Evolutionary conservation across 495 filamentous ascomycete species (phyloP), one percentile per base, ranked within the genome.

Genomic region (Annulohypoxylon moriforme): DNA sequence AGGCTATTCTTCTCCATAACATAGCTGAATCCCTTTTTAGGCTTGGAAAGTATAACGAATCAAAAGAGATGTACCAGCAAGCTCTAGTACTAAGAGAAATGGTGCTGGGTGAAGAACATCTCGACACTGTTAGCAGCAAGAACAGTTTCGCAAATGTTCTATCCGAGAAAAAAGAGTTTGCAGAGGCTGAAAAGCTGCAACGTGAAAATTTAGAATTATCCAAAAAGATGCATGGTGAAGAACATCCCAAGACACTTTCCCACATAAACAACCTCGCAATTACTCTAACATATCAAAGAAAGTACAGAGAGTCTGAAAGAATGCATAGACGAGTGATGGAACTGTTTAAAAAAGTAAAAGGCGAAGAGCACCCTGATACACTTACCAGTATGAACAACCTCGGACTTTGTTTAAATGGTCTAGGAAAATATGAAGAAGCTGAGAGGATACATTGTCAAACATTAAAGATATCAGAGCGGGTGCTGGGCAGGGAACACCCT

Each of bases 51-150:
- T 75, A 75, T 49, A 38, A 53, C 3, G 53, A 77, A 20, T 2
- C 71, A 31, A 71, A 75, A 61, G 8, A 57, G 52, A 55, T 75
- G 33, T 47, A 68, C 31, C 55, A 63, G n/a, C 58, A 69, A 38
- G 20, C 14, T 24, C 38, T 76, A 2, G 40, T 61, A 16, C 59
- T 68, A 36, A 55, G 18, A 16, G 10, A 50, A 22, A 6, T 34
- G 14, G 27, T 50, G 31, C 46, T 69, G 18, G 64, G 61, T 8
- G 20, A 27, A 44, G 47, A 71, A 13, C 44, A 72, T 64, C 67
- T 42, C 14, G 0, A 56, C 4, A 74, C 58, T 42, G 52, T 74
- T 55, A 7, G 0, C 2, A 33, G 0, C 1, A 67, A 44, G 24
- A 11, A 11, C 31, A 31, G 9, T 2, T 24, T 64, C 14, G 3